A percentile compares a stretch with the other conserved stretches of the same genome.
Conservation (phyloP, 1,284 basidiomycete genomes). For the Mrakiaceae sp. region DNA sequence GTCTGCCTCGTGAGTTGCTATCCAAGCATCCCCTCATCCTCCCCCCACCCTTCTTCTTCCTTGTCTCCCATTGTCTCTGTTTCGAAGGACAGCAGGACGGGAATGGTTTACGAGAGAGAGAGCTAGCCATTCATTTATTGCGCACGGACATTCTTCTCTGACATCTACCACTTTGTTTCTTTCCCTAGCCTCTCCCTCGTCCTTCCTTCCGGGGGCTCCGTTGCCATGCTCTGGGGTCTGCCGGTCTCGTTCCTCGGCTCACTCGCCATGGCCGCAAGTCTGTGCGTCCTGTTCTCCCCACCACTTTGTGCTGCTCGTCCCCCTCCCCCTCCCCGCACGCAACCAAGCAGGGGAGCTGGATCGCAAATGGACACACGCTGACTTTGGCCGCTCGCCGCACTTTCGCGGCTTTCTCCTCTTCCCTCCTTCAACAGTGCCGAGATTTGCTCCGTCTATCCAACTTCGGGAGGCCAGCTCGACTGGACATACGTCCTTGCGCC, state of each 20-base stretch:
- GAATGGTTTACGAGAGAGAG: no score
- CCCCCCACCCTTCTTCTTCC: no score
- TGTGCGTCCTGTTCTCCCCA: constrained; percentile 29
- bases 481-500: constrained; percentile 31
- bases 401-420: not conserved
- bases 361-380: no score
- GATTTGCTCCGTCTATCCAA: constrained; percentile 21
- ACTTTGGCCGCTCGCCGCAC: not conserved
- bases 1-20: no score
- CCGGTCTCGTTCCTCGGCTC: constrained; percentile 29
- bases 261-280: constrained; percentile 28
- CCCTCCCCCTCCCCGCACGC: not conserved
- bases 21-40: no score
- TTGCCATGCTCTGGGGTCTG: constrained; percentile 34
- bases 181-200: constrained; percentile 18
- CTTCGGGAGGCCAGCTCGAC: constrained; percentile 35
- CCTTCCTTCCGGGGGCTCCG: constrained; percentile 31
- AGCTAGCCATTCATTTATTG: no score
- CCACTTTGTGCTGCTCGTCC: not conserved
- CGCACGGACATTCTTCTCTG: not conserved
- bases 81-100: no score
- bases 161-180: not conserved
- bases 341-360: no score
- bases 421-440: constrained; percentile 10
- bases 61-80: no score